Evolutionary conservation across 75 land plant genomes (phyloP).

Genomic region (Selaginella tamariscina): DNA sequence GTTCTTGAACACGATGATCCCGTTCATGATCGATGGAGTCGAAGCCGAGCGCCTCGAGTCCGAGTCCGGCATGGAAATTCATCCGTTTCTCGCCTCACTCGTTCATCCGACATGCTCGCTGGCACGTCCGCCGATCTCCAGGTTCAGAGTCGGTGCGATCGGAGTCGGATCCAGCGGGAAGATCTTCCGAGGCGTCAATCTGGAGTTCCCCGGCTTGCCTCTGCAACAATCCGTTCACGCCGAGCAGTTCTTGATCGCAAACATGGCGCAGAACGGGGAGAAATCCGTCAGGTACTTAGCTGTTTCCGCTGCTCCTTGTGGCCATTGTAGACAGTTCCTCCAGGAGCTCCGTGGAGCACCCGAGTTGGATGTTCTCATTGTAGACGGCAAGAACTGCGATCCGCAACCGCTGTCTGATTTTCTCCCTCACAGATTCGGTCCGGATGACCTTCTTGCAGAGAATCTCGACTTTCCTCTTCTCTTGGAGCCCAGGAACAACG

Average conservation of each 20-base stretch:
- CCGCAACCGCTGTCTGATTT: slow-evolving; percentile 34
- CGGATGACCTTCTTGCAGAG: slow-evolving; percentile 50
- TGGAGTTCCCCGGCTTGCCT: slow-evolving; percentile 80
- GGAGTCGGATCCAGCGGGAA: slow-evolving; percentile 70
- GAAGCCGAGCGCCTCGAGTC: slow-evolving; percentile 28
- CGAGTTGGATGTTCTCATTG: slow-evolving; percentile 45
- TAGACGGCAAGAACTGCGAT: slow-evolving; percentile 22
- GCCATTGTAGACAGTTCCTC: slow-evolving; percentile 97
- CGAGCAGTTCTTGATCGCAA: slow-evolving; percentile 84
- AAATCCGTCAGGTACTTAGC: slow-evolving; percentile 38
- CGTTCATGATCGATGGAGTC: slow-evolving; percentile 46
- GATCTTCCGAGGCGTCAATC: slow-evolving; percentile 76
- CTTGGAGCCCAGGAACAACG: slow-evolving; percentile 45
- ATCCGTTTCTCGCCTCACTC: slow-evolving; percentile 39
- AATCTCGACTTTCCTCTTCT: slow-evolving; percentile 46
- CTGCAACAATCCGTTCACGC: slow-evolving; percentile 89
- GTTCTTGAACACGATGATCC: neutral
- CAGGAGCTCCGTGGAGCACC: slow-evolving; percentile 63
- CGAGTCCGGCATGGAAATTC: slow-evolving; percentile 23
- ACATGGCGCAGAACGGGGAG: slow-evolving; percentile 50
- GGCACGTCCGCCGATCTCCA: slow-evolving; percentile 82
- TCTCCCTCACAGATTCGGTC: slow-evolving; percentile 74
- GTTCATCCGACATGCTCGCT: slow-evolving; percentile 39
- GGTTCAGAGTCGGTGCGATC: slow-evolving; percentile 76
- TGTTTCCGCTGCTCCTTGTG: slow-evolving; percentile 91